Percentiles rank a stretch among this genome's conserved stretches.
Conservation (phyloP, 2,329 filamentous ascomycete genomes). For the Aspergillus novoparasiticus region DNA sequence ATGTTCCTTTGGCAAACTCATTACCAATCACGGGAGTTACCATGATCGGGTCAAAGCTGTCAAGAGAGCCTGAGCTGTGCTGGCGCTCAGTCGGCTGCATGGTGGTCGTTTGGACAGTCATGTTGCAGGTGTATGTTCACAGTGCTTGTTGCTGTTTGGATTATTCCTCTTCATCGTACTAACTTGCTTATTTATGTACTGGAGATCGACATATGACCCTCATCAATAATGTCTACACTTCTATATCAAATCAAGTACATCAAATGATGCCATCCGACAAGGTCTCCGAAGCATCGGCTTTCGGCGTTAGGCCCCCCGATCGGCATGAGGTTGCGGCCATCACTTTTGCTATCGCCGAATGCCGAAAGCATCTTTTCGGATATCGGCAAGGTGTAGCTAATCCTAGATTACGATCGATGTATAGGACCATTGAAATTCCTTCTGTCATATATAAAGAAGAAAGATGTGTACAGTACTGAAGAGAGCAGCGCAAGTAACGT, state of each 20-base stretch:
- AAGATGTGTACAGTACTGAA: background rate
- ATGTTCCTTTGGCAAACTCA: constrained; percentile 40
- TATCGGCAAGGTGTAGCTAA: background rate
- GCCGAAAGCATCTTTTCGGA: background rate
- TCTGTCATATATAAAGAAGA: background rate
- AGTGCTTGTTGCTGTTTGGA: background rate
- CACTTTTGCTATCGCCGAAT: background rate
- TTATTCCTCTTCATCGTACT: background rate
- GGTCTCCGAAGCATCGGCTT: background rate
- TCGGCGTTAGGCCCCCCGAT: background rate
- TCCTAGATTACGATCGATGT: background rate
- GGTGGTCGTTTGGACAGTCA: background rate
- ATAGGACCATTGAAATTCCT: background rate
- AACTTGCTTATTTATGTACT: background rate
- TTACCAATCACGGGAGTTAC: constrained; percentile 45
- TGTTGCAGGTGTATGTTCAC: background rate
- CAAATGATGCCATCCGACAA: too few relatives aligned
- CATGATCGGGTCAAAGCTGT: constrained; percentile 15
- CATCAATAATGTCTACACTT: background rate
- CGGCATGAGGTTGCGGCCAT: background rate
- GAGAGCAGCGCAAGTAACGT: background rate
- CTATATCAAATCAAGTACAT: background rate
- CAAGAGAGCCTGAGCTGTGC: constrained; percentile 17
- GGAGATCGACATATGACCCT: background rate
- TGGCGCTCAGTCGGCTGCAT: constrained; percentile 5